Percentiles rank a stretch among this genome's conserved stretches.
These are phyloP conservation scores for Dothideomycetes sp. DNA, from an alignment of 2,329 filamentous ascomycete species.

Conservation along the genomic window DNA sequence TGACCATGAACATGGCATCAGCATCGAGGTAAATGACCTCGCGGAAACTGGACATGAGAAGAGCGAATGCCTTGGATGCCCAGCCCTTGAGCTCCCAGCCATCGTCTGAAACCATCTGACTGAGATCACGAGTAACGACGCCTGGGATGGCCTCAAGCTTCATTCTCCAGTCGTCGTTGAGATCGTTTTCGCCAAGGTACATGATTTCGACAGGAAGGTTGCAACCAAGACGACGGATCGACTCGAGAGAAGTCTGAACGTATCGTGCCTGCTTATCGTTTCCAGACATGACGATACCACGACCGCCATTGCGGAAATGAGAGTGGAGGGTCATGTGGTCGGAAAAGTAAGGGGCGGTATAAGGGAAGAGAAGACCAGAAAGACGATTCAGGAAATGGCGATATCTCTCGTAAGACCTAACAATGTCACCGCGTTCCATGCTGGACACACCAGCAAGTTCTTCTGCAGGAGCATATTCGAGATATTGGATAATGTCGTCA, in stretches of 20 bases:
- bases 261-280: slow-evolving; percentile 37
- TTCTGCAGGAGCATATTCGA: slow-evolving; percentile 20
- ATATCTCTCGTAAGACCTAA: slow-evolving; percentile 36
- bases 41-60: slow-evolving; percentile 39
- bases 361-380: slow-evolving; percentile 32
- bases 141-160: slow-evolving; percentile 35
- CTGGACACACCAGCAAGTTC: slow-evolving; percentile 18
- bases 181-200: slow-evolving; percentile 37
- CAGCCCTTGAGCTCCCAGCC: slow-evolving; percentile 40
- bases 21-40: slow-evolving; percentile 42
- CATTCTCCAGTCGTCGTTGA: slow-evolving; percentile 35
- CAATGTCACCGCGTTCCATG: slow-evolving; percentile 24
- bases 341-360: slow-evolving; percentile 34
- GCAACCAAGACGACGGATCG: slow-evolving; percentile 30
- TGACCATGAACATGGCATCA: slow-evolving; percentile 35
- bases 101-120: slow-evolving; percentile 36
- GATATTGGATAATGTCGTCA: slow-evolving; percentile 34
- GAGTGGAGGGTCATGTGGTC: slow-evolving; percentile 38
- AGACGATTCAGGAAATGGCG: slow-evolving; percentile 33
- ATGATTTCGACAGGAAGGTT: slow-evolving; percentile 32
- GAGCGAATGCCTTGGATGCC: slow-evolving; percentile 41
- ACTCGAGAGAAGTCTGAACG: slow-evolving; percentile 36
- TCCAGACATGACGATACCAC: slow-evolving; percentile 38
- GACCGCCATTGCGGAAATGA: slow-evolving; percentile 33
- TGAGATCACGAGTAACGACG: slow-evolving; percentile 37